Conservation (phyloP, 192 early-diverging fungal species). For the Coemansia guatemalensis region DNA sequence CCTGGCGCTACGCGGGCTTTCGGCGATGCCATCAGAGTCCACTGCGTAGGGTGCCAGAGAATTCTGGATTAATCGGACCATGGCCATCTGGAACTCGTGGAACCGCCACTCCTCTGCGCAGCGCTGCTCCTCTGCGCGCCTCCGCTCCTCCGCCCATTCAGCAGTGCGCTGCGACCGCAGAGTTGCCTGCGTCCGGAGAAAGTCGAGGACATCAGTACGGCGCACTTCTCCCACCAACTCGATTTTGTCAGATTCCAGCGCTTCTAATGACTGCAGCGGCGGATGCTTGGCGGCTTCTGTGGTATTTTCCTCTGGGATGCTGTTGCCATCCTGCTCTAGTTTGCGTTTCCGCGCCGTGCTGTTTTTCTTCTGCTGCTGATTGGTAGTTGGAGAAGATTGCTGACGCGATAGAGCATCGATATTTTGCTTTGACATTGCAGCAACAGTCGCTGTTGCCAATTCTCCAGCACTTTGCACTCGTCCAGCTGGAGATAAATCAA, state of each 20-base stretch:
- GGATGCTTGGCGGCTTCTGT: not conserved
- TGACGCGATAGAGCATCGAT: not conserved
- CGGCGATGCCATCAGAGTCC: not conserved
- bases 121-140: constrained; percentile 32
- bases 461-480: not conserved
- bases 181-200: constrained; percentile 36
- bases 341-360: constrained; percentile 23
- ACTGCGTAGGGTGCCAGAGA: constrained; percentile 27
- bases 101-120: constrained; percentile 47
- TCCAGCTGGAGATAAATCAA: not conserved
- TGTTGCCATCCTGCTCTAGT: constrained; percentile 1
- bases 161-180: constrained; percentile 38
- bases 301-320: not conserved
- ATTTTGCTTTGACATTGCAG: not conserved
- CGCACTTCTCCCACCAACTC: constrained; percentile 34
- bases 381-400: not conserved
- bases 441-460: not conserved
- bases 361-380: not conserved
- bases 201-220: constrained; percentile 35
- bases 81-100: constrained; percentile 53
- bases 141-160: constrained; percentile 30
- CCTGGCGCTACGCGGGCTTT: not conserved
- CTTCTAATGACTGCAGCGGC: not conserved
- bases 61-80: constrained; percentile 33
- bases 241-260: not conserved